Conservation (phyloP, 345 rosid genomes). For the Boechera retrofracta region DNA sequence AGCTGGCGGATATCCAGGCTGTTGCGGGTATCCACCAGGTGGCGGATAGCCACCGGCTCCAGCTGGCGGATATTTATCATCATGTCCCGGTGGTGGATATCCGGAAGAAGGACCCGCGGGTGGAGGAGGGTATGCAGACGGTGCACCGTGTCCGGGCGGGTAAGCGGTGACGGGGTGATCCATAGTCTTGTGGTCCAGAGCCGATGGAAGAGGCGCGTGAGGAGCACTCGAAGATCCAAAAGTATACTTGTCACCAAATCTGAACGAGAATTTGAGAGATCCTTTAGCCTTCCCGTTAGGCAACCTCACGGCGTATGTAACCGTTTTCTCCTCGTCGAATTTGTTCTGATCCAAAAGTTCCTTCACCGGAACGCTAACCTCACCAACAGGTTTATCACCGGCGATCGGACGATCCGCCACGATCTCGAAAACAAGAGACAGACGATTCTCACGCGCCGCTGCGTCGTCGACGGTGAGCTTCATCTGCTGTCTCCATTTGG, state of each 20-base stretch:
- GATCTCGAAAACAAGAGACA: conserved; percentile 50
- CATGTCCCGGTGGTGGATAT: conserved; percentile 42
- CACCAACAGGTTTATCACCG: conserved; percentile 59
- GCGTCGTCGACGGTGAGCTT: conserved; percentile 61
- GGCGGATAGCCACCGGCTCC: conserved; percentile 38
- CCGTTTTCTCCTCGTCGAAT: conserved; percentile 40
- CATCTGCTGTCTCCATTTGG: conserved; percentile 61
- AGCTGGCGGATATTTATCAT: conserved; percentile 33
- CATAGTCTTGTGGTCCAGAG: conserved; percentile 22
- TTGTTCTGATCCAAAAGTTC: conserved; percentile 52
- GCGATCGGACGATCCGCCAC: conserved; percentile 56
- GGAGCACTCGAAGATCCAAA: conserved; percentile 34
- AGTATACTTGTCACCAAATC: conserved; percentile 43
- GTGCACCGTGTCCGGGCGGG: conserved; percentile 44
- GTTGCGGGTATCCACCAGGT: conserved; percentile 39
- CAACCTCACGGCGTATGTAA: conserved; percentile 41
- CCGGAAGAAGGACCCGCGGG: conserved; percentile 37
- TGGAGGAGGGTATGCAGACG: conserved; percentile 38
- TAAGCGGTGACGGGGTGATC: conserved; percentile 47
- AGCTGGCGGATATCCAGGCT: conserved; percentile 25
- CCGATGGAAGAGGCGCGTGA: conserved; percentile 16
- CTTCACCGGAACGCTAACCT: conserved; percentile 58
- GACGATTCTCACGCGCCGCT: conserved; percentile 49
- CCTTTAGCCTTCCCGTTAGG: conserved; percentile 46
- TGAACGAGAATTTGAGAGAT: conserved; percentile 42